Base-by-base conservation (phyloP, 805 yeast genomes). In the Kuraishia piskuri region DNA sequence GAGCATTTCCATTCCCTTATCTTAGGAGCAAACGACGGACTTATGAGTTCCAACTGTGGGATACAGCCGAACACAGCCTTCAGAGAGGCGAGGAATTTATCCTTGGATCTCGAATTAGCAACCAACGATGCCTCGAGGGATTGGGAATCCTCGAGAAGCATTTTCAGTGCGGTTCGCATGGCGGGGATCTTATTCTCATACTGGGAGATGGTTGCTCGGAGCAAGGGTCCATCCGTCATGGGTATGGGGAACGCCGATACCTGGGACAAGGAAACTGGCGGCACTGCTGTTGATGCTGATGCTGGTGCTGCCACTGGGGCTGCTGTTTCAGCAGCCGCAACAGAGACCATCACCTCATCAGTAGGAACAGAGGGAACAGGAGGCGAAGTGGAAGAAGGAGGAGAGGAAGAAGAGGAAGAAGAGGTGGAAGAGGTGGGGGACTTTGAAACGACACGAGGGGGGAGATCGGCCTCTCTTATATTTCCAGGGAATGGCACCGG, bases 141-240 rank as follows among this genome's bases (percentile, higher is more conserved):
- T 21, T 50, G 53, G 5, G 60, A 50, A 22, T 53, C 56, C 2
- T 58, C 66, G 20, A 52, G 52, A 3, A 58, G 54, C 22, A 45
- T 36, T 46, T 59, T 61, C 5, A 59, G 48, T 10, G 58, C 52
- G 25, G 51, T 57, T 21, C 56, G 59, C 37, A 63, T 36, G 26
- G 57, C 56, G 4, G 64, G 58, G 1, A 63, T 62, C 47, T 57
- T 57, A 12, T 50, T 48, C 52, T 69, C 73, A 46, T 61, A 67
- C 20, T 59, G 61, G 17, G 53, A 52, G 14, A 69, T 45, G 1
- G 68, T 55, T 22, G 62, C 65, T 52, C 73, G 56, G 46, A 68
- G 66, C 4, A 58, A 54, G 1, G 73, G 72, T 4, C 71, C 78
- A 64, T 75, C 74, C 55, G 71, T 60, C 67, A 65, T 54, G 0